Percentiles rank a stretch among this genome's conserved stretches.
Conservation (phyloP, 345 rosid genomes). For the Aurinia saxatilis region DNA sequence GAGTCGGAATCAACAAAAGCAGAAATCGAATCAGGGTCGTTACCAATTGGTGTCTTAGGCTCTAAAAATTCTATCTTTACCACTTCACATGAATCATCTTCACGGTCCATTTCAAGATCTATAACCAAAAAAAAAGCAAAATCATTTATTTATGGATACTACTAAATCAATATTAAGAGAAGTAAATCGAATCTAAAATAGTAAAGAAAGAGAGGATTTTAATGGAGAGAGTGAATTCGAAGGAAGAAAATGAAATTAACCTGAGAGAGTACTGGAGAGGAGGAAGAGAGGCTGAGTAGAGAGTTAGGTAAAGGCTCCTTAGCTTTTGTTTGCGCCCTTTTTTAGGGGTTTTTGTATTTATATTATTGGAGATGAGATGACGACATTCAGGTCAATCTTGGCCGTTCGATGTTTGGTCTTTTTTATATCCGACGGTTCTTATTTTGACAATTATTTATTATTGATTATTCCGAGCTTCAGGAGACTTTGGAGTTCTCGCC, state of each 20-base stretch:
- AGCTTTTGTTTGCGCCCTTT: constrained; percentile 27
- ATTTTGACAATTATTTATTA: not conserved
- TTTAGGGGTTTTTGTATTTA: constrained; percentile 24
- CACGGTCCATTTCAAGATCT: constrained; percentile 27
- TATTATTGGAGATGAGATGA: not conserved
- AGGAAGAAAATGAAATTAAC: not conserved
- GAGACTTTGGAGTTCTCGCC: constrained; percentile 16
- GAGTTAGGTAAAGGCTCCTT: not conserved
- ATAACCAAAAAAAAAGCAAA: not conserved
- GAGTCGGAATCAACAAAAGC: constrained; percentile 15
- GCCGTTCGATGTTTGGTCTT: not conserved
- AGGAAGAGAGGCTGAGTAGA: constrained; percentile 13
- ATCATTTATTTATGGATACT: not conserved
- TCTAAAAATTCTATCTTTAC: not conserved
- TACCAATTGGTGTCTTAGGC: constrained; percentile 8
- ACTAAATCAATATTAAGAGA: not conserved
- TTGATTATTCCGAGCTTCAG: not conserved
- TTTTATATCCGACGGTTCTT: constrained; percentile 5
- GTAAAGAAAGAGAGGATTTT: not conserved
- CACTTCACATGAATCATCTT: constrained; percentile 5
- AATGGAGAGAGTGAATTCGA: not conserved
- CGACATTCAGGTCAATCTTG: not conserved
- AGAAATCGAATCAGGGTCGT: not conserved
- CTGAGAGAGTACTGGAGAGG: constrained; percentile 8
- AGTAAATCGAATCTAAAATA: not conserved